Evolutionary conservation across 352 stramenopile species (phyloP).

Genomic region (Phytophthora citrophthora): DNA sequence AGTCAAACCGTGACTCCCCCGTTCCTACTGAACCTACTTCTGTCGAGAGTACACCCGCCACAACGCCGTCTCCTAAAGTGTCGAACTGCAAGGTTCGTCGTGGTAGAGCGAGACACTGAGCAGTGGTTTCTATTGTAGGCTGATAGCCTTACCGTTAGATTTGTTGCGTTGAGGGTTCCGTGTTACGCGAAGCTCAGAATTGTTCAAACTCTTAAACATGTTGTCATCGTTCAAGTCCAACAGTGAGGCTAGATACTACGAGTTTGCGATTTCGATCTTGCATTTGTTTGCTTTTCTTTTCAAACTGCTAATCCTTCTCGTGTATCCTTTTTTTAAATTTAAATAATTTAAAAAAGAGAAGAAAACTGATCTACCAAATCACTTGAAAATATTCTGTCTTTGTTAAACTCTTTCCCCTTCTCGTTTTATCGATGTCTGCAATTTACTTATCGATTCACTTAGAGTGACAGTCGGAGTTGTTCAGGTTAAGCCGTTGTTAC

Average conservation of each 20-base stretch:
- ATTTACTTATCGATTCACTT: too few species aligned
- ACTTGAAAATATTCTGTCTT: too few species aligned
- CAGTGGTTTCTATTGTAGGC: conserved; percentile 19
- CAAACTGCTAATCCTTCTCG: too few species aligned
- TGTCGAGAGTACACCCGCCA: conserved; percentile 2
- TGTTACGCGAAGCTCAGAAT: conserved; percentile 21
- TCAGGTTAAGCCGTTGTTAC: too few species aligned
- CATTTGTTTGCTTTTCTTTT: too few species aligned
- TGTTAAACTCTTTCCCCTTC: too few species aligned
- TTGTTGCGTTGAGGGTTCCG: conserved; percentile 29
- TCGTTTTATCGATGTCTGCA: too few species aligned
- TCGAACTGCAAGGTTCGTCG: conserved; percentile 34
- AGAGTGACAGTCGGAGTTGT: too few species aligned
- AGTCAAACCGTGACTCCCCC: conserved; percentile 16
- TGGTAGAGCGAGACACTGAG: conserved; percentile 17
- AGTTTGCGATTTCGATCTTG: conserved; percentile 1
- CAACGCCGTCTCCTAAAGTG: conserved; percentile 9
- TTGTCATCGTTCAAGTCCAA: conserved; percentile 28
- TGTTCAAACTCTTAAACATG: conserved; percentile 30
- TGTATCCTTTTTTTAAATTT: too few species aligned
- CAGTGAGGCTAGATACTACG: conserved; percentile 11
- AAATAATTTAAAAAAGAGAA: too few species aligned
- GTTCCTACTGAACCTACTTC: conserved; percentile 16
- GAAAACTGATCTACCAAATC: too few species aligned
- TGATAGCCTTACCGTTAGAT: conserved; percentile 33